Percentiles rank a stretch among this genome's conserved stretches.
These are phyloP conservation scores for Quercus rubra DNA, from an alignment of 306 rosid genomes.

Conservation along the genomic window DNA sequence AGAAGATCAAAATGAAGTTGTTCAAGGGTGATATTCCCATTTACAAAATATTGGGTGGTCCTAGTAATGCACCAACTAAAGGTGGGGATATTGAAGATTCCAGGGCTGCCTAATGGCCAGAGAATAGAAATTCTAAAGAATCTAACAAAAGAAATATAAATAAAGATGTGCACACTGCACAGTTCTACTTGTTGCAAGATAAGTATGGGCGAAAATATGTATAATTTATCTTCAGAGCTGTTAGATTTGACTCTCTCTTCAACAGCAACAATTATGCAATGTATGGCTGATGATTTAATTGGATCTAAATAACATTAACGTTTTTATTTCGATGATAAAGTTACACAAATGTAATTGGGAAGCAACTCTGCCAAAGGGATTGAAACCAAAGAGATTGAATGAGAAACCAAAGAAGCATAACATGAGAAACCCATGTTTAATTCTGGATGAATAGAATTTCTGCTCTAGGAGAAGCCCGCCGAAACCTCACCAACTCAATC, in stretches of 20 bases:
- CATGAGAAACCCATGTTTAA: conserved; percentile 19
- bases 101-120: background rate
- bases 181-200: background rate
- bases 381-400: conserved; percentile 1
- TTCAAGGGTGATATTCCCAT: too few species aligned
- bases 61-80: background rate
- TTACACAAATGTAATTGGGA: background rate
- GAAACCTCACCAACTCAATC: conserved; percentile 64
- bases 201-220: background rate
- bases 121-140: background rate
- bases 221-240: background rate
- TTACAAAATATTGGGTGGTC: background rate
- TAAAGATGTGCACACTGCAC: background rate
- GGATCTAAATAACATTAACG: background rate
- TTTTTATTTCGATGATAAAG: background rate
- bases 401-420: background rate
- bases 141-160: background rate
- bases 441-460: conserved; percentile 52
- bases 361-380: background rate
- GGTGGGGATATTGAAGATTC: background rate
- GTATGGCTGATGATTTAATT: background rate
- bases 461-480: conserved; percentile 74
- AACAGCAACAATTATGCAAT: background rate
- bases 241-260: background rate
- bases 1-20: too few species aligned